Evolutionary conservation across 148 eudicot species (phyloP).

Genomic region (Fagopyrum esculentum): DNA sequence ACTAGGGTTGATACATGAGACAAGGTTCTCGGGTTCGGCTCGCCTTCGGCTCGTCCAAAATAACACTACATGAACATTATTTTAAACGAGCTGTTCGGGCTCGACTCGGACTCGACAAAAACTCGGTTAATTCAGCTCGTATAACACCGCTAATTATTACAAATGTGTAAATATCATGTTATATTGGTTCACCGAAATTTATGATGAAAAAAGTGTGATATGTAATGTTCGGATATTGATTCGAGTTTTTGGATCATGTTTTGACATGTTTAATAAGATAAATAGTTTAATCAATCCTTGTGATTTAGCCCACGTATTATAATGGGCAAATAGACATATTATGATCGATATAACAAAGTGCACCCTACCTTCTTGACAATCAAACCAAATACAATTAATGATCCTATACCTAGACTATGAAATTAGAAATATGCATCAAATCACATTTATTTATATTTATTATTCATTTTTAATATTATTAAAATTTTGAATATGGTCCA

Average conservation of each 20-base stretch:
- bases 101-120: too few relatives aligned
- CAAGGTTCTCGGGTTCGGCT: too few relatives aligned
- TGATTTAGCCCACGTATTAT: background rate
- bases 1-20: too few relatives aligned
- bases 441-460: background rate
- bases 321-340: slow-evolving; percentile 16
- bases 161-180: too few relatives aligned
- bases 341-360: slow-evolving; percentile 33
- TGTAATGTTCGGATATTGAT: too few relatives aligned
- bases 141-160: too few relatives aligned
- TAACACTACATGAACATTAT: too few relatives aligned
- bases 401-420: slow-evolving; percentile 16
- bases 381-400: slow-evolving; percentile 28
- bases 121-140: too few relatives aligned
- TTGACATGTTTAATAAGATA: background rate
- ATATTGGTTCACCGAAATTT: too few relatives aligned
- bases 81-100: too few relatives aligned
- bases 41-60: too few relatives aligned
- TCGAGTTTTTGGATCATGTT: background rate
- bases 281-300: background rate
- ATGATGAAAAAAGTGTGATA: too few relatives aligned
- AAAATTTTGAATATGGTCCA: background rate
- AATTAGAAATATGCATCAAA: background rate
- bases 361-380: slow-evolving; percentile 41
- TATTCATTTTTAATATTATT: background rate